A percentile compares a stretch with the other conserved stretches of the same genome.
phyloP scores from a whole-genome alignment of 2,329 filamentous ascomycete species.

The Microascus cirrosus region DNA sequence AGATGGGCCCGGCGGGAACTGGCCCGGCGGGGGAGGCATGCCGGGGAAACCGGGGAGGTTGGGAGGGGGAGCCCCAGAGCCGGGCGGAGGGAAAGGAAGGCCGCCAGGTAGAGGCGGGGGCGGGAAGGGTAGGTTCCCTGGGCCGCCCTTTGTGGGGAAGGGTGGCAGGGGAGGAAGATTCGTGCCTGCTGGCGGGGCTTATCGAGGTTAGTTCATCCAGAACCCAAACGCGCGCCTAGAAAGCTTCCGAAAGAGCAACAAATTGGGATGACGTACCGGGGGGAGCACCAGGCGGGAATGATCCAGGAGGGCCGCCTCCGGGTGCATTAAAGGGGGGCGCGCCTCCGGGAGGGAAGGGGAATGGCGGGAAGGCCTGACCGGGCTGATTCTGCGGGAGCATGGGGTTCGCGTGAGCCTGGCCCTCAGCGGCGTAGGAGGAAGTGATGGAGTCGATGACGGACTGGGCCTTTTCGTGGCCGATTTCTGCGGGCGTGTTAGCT shows the following conservation, averaged over 20 bases:
- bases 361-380: constrained; percentile 41
- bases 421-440: constrained; percentile 86
- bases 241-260: neutral
- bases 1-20: constrained; percentile 12
- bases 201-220: neutral
- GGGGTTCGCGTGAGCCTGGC: constrained; percentile 75
- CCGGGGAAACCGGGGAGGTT: constrained; percentile 12
- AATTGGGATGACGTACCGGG: constrained; percentile 36
- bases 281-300: constrained; percentile 24
- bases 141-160: constrained; percentile 26
- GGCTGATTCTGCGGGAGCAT: constrained; percentile 65
- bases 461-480: constrained; percentile 96
- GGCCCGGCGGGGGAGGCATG: constrained; percentile 6
- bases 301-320: constrained; percentile 18
- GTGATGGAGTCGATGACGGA: constrained; percentile 98
- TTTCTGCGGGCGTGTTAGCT: constrained; percentile 47
- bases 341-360: constrained; percentile 50
- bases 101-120: constrained; percentile 26
- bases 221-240: neutral
- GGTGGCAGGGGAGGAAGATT: constrained; percentile 22
- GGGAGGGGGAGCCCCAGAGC: constrained; percentile 12
- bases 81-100: constrained; percentile 30
- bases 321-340: constrained; percentile 46
- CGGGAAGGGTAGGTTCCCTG: constrained; percentile 5
- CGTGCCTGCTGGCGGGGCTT: neutral